Conservation (phyloP, 768 basidiomycete genomes). For the Calocybe cyanea region DNA sequence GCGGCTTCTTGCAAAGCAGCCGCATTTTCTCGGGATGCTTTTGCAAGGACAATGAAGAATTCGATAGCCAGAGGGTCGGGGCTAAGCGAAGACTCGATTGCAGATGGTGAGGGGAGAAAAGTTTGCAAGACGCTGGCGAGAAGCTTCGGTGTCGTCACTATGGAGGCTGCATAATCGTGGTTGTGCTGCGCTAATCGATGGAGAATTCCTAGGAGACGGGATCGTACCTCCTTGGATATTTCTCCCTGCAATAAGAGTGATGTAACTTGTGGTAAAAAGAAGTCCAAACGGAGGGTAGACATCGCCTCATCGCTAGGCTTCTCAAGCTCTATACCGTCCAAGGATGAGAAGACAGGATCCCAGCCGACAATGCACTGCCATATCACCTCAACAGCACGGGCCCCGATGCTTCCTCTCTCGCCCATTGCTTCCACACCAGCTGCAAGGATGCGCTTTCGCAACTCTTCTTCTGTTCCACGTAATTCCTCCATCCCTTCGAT, state of each 20-base stretch:
- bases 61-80: conserved; percentile 52
- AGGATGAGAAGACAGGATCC: conserved; percentile 35
- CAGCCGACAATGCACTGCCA: conserved; percentile 76
- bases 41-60: conserved; percentile 54
- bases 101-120: conserved; percentile 53
- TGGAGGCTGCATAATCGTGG: conserved; percentile 45
- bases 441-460: conserved; percentile 62
- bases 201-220: conserved; percentile 56
- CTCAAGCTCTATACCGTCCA: conserved; percentile 49
- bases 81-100: conserved; percentile 25
- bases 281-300: conserved; percentile 31
- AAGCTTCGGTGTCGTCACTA: conserved; percentile 50
- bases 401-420: conserved; percentile 65
- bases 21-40: conserved; percentile 69
- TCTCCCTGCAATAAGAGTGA: conserved; percentile 35
- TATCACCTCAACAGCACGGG: conserved; percentile 63
- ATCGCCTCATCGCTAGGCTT: conserved; percentile 24
- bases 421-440: conserved; percentile 63
- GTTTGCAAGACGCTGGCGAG: conserved; percentile 46
- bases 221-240: conserved; percentile 44
- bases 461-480: conserved; percentile 35
- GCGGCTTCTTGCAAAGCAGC: conserved; percentile 47
- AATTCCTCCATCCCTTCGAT: conserved; percentile 33
- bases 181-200: conserved; percentile 60
- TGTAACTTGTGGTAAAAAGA: conserved; percentile 48